These are phyloP conservation scores for Bertia moriformis DNA, from an alignment of 2,329 filamentous ascomycete genomes.

Conservation along the genomic window DNA sequence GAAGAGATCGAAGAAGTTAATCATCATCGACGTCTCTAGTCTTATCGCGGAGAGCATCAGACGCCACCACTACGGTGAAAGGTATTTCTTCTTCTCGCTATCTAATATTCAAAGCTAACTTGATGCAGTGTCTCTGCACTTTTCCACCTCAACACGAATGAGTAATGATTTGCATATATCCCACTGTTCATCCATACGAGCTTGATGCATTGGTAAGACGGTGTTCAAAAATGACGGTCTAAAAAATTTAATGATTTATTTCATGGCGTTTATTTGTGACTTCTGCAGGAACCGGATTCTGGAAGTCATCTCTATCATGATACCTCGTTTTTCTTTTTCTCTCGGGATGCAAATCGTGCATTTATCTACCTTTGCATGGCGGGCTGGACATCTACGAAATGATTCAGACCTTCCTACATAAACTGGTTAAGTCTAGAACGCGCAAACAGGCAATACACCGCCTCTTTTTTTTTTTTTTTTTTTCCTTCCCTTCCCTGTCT, in stretches of 20 bases:
- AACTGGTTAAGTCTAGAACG: too few relatives aligned
- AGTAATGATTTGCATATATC: conserved; percentile 8
- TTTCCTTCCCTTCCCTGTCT: conserved; percentile 1
- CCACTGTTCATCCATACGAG: not conserved
- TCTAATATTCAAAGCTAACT: not conserved
- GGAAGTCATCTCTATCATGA: too few relatives aligned
- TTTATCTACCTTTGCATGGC: too few relatives aligned
- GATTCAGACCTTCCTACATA: too few relatives aligned
- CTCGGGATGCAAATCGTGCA: too few relatives aligned
- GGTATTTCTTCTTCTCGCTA: not conserved
- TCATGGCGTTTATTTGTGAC: too few relatives aligned
- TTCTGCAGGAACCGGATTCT: too few relatives aligned
- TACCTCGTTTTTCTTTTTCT: too few relatives aligned
- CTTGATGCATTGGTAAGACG: not conserved
- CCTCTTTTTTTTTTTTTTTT: conserved; percentile 3
- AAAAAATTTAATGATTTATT: too few relatives aligned
- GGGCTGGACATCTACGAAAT: too few relatives aligned
- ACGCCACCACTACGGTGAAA: conserved; percentile 86
- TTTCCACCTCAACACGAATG: conserved; percentile 20
- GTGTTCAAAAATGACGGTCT: too few relatives aligned
- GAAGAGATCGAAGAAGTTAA: conserved; percentile 63
- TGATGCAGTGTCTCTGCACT: conserved; percentile 23
- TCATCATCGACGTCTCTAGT: conserved; percentile 77
- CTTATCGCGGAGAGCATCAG: conserved; percentile 84
- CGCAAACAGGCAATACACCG: too few relatives aligned